Conservation (phyloP, 495 filamentous ascomycete genomes). For the Chaetomidium leptoderma region DNA sequence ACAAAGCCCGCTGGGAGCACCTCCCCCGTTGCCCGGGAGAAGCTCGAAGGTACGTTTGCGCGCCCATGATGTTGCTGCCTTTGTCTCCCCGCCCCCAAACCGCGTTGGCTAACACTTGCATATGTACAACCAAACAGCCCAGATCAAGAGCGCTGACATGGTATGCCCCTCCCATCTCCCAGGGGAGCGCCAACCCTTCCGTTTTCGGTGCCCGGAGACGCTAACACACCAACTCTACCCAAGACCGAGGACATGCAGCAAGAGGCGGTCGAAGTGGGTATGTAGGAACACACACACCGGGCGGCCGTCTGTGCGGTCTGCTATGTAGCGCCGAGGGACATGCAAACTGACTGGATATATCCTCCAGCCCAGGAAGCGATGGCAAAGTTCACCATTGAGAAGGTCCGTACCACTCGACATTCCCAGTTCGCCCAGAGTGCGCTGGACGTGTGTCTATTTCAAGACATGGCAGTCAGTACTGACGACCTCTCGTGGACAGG, state of each 20-base stretch:
- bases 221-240: conserved; percentile 26
- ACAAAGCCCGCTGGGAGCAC: conserved; percentile 20
- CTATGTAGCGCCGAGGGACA: neutral
- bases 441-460: neutral
- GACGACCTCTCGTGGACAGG: conserved; percentile 45
- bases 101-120: conserved; percentile 10
- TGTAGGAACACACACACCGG: conserved; percentile 36
- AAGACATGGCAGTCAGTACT: conserved; percentile 8
- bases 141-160: conserved; percentile 98
- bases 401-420: conserved; percentile 51
- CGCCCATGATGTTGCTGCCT: neutral
- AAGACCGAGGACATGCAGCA: conserved; percentile 96
- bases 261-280: conserved; percentile 91
- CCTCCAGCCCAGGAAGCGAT: conserved; percentile 83
- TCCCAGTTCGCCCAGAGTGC: neutral
- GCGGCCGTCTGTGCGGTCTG: neutral
- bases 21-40: conserved; percentile 36
- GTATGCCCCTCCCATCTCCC: conserved; percentile 44
- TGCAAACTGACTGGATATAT: conserved; percentile 2
- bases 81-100: neutral
- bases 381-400: conserved; percentile 88
- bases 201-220: neutral
- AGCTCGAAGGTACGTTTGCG: conserved; percentile 35
- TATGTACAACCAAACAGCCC: conserved; percentile 51
- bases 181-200: conserved; percentile 4